A percentile compares a stretch with the other conserved stretches of the same genome.
Evolutionary conservation across 1,284 basidiomycete genomes (phyloP).

Genomic region (Leccinum pachyderme): DNA sequence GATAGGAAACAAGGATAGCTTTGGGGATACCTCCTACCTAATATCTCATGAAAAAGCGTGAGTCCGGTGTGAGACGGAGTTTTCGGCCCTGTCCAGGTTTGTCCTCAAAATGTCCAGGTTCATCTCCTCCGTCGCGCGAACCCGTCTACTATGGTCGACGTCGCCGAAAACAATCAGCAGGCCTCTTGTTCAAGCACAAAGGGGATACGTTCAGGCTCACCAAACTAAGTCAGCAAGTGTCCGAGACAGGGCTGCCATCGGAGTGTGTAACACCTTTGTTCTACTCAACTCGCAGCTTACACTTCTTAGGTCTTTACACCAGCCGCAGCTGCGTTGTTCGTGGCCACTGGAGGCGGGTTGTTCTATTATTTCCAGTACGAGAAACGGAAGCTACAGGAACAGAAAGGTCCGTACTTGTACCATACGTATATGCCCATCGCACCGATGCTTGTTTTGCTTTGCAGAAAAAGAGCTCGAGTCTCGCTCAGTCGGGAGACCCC

Average conservation of each 20-base stretch:
- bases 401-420: slow-evolving; percentile 52
- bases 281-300: not conserved
- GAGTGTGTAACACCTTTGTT: slow-evolving; percentile 31
- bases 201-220: slow-evolving; percentile 20
- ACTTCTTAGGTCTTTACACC: slow-evolving; percentile 80
- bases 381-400: slow-evolving; percentile 76
- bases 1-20: too few relatives aligned
- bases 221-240: slow-evolving; percentile 26
- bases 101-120: slow-evolving; percentile 22
- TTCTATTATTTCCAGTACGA: slow-evolving; percentile 89
- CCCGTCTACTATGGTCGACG: slow-evolving; percentile 7
- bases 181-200: slow-evolving; percentile 4
- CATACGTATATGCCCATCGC: not conserved
- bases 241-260: slow-evolving; percentile 42
- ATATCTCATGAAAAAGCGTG: not conserved
- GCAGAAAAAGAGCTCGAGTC: slow-evolving; percentile 66
- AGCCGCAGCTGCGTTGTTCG: slow-evolving; percentile 78
- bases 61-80: not conserved
- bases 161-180: not conserved
- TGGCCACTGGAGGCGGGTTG: slow-evolving; percentile 78
- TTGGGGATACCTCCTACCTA: too few relatives aligned
- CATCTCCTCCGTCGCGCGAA: slow-evolving; percentile 16
- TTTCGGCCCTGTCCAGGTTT: not conserved
- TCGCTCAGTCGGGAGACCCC: slow-evolving; percentile 62
- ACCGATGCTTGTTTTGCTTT: not conserved